Base-by-base conservation (phyloP, 495 filamentous ascomycete species). In the Podospora sp. region DNA sequence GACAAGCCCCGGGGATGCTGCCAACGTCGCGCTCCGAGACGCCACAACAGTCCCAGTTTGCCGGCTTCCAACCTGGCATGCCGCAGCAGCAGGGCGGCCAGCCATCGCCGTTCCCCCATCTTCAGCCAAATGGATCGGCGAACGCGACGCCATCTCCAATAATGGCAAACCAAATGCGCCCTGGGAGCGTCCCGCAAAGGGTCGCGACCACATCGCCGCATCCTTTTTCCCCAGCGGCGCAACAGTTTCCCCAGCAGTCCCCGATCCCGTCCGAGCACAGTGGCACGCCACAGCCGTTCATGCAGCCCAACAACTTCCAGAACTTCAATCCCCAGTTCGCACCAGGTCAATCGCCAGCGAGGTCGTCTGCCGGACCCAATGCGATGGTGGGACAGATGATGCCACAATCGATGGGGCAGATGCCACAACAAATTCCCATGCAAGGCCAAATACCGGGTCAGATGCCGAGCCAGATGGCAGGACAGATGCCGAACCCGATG, bases 121-220 rank as follows among this genome's bases (percentile, higher is more conserved):
- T 96, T 24, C 91, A 93, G 76, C 90, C 92, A 75, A 89, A 90
- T 73, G 88, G 89, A 33, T 90, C 93, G 12, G 83, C 88, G 51
- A 94, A 90, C 75, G 89, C 93, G 61, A 94, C 91, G 21, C 94
- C 93, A 51, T 97, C 94, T 1, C 94, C 94, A 56, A 85, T 92
- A 72, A 85, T 93, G 82, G 83, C 83, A 55, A 93, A 94, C 77
- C 93, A 95, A 77, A 77, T 86, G 71, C 84, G 85, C 62, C 83
- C 85, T 22, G 83, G 84, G 11, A 86, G 81, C 71, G 86, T 88
- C 40, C 91, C 90, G 16, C 92, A 94, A 78, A 82, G 93, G 63
- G 90, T 97, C 77, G 89, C 92, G 66, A 97, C 95, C 26, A 88
- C 92, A 35, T 97, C 94, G 18, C 94, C 94, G 3, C 92, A 92